Evolutionary conservation across 306 rosid species (phyloP), one percentile per base, ranked within the genome.

Genomic region (Ziziphus jujuba): DNA sequence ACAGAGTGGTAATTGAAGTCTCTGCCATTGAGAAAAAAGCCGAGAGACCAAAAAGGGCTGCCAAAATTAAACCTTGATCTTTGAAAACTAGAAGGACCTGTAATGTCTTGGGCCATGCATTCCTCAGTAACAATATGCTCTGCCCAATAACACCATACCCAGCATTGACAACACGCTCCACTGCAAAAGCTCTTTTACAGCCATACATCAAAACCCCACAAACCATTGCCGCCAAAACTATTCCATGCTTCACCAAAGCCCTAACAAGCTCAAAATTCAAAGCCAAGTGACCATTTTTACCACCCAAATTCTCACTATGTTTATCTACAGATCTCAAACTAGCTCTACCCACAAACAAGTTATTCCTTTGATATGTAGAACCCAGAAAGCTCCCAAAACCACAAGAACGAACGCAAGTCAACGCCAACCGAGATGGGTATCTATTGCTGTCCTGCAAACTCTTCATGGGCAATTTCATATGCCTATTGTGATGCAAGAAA

Each of bases 21-120:
- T 95, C 99, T 0, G 97, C 99, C 95, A 95, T 72, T n/a, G 99
- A 95, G 87, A 95, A 95, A 79, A 95, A 90, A 1, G 99, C 99
- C 0, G 99, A 95, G 68, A 95, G 95, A 36, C 97, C 92, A 83
- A 95, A 78, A 75, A 95, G 99, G 69, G 84, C 23, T 1, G 89
- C 95, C 83, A 95, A 71, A 35, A 95, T 16, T 80, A 95, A 67
- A 9, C 99, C 99, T 66, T 95, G 99, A 78, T 95, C 99, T 82
- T 90, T 95, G 73, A 95, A 81, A 58, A 95, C 74, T 74, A 59
- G 77, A 75, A 95, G 96, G 69, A 95, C 81, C 74, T 66, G 85
- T 54, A 79, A 78, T 7, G 88, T 76, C 77, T 82, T 90, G 0
- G 99, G 99, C 99, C 97, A 90, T 6, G 95, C 73, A 79, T 76